Conservation (phyloP, 257 asterid genomes). For the Solanum dulcamara region DNA sequence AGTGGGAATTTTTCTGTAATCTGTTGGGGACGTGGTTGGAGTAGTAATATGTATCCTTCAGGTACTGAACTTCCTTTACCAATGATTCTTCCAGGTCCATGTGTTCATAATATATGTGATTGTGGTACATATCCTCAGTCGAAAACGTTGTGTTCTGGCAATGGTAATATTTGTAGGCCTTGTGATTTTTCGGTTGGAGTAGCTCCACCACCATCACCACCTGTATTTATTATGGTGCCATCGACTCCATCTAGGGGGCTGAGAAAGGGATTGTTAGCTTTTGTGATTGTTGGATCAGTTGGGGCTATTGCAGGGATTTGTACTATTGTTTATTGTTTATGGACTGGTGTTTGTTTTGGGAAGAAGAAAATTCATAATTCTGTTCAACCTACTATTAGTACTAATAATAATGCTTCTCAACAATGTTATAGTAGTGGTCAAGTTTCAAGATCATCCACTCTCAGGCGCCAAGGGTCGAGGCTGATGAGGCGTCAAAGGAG, state of each 20-base stretch:
- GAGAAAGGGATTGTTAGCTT: background rate
- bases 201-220: background rate
- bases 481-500: background rate
- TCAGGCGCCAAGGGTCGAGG: background rate
- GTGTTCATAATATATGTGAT: background rate
- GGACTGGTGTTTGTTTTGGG: constrained; percentile 3
- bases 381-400: background rate
- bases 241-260: background rate
- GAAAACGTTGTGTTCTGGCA: background rate
- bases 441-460: background rate
- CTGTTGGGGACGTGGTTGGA: constrained; percentile 9
- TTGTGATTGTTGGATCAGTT: background rate
- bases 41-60: background rate
- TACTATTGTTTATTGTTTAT: background rate
- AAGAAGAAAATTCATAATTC: constrained; percentile 2
- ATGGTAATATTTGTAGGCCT: background rate
- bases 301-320: constrained; percentile 1
- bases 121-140: background rate
- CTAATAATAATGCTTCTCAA: background rate
- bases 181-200: background rate
- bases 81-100: constrained; percentile 1
- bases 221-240: background rate
- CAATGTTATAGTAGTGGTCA: background rate
- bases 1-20: background rate
- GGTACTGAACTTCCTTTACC: constrained; percentile 1